A percentile compares a stretch with the other conserved stretches of the same genome.
Conservation (phyloP, 768 basidiomycete genomes). For the Naganishia antarctica region DNA sequence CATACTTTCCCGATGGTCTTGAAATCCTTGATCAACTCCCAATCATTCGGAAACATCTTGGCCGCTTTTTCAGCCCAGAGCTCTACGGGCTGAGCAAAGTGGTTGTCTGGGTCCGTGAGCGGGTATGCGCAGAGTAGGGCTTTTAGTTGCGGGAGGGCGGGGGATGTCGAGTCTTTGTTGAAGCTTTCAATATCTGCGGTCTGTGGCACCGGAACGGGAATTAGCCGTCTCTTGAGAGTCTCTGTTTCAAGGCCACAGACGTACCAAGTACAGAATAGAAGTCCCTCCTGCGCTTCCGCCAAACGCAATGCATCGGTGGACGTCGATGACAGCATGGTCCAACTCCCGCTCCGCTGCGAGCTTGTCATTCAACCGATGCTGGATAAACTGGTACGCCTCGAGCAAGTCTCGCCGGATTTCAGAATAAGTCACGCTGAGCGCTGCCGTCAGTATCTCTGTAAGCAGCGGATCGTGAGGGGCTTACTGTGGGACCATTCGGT, state of each 20-base stretch:
- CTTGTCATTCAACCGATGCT: not conserved
- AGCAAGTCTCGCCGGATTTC: slow-evolving; percentile 27
- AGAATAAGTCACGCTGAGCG: slow-evolving; percentile 6
- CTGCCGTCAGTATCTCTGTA: not conserved
- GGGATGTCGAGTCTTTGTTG: not conserved
- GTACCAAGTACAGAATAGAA: not conserved
- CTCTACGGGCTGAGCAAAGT: not conserved
- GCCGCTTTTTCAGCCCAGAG: not conserved
- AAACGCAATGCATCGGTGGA: not conserved
- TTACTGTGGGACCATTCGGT: slow-evolving; percentile 27
- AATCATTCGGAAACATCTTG: slow-evolving; percentile 14
- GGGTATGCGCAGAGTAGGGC: slow-evolving; percentile 12
- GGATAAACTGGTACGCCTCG: slow-evolving; percentile 26
- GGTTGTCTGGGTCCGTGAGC: slow-evolving; percentile 14
- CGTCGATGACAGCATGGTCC: not conserved
- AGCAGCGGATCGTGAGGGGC: not conserved
- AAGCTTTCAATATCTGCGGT: slow-evolving; percentile 9
- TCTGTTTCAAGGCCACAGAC: no score
- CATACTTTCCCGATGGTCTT: not conserved
- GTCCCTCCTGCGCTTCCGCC: slow-evolving; percentile 17
- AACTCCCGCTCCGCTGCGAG: not conserved
- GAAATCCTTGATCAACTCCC: slow-evolving; percentile 15
- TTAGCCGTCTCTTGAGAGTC: no score
- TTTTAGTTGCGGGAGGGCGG: not conserved
- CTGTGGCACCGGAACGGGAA: no score